Conservation (phyloP, 768 basidiomycete species). For the Pulveroboletus frians region DNA sequence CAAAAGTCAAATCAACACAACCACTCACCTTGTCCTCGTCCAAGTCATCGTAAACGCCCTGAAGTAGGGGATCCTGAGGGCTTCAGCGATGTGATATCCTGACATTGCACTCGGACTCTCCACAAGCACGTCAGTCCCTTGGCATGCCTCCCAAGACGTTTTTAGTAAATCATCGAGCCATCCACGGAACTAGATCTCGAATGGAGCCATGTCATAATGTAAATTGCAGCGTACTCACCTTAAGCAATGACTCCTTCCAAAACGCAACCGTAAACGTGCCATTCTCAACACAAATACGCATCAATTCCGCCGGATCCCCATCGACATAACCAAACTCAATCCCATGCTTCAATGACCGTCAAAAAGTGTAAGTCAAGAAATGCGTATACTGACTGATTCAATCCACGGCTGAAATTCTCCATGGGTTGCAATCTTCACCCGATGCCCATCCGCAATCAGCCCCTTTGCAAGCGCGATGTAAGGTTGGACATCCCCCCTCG, state of each 20-base stretch:
- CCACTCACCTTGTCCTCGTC: slow-evolving; percentile 74
- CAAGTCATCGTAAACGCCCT: slow-evolving; percentile 98
- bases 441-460: slow-evolving; percentile 84
- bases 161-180: slow-evolving; percentile 96
- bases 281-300: slow-evolving; percentile 97
- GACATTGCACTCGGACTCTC: slow-evolving; percentile 98
- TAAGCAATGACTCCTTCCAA: slow-evolving; percentile 82
- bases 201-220: slow-evolving; percentile 3
- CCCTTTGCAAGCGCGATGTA: slow-evolving; percentile 96
- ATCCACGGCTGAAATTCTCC: slow-evolving; percentile 95
- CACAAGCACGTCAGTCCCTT: slow-evolving; percentile 86
- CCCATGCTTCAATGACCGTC: slow-evolving; percentile 58
- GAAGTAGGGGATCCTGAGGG: slow-evolving; percentile 88
- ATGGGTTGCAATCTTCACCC: slow-evolving; percentile 87
- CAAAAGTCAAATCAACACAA: background rate
- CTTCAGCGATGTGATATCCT: slow-evolving; percentile 95
- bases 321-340: slow-evolving; percentile 94
- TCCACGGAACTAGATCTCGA: slow-evolving; percentile 71
- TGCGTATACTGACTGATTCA: slow-evolving; percentile 63
- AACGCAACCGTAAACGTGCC: slow-evolving; percentile 96
- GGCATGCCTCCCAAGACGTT: slow-evolving; percentile 95
- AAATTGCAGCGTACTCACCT: slow-evolving; percentile 44
- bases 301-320: slow-evolving; percentile 95
- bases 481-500: slow-evolving; percentile 95
- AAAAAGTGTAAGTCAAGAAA: slow-evolving; percentile 3